phyloP scores from a whole-genome alignment of 208 protist species.

The Wallacemonas sp. region DNA sequence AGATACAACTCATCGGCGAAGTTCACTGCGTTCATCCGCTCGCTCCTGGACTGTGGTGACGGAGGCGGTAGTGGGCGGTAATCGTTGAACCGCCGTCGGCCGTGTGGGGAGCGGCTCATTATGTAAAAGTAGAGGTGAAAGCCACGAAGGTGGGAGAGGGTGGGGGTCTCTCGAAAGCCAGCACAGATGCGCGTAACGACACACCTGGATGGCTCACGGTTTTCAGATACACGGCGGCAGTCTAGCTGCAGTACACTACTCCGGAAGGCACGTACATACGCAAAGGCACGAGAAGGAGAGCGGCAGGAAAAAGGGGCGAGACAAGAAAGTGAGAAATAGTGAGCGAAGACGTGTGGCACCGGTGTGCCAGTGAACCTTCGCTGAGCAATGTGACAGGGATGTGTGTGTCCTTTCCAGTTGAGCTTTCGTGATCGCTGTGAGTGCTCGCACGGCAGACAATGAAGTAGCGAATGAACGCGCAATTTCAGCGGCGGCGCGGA shows the following conservation, averaged over 20 bases:
- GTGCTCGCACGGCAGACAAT: too few species aligned
- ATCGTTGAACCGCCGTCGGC: neutral
- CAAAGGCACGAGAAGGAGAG: too few species aligned
- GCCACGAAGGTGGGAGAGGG: neutral
- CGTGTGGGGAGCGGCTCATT: neutral
- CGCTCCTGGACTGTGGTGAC: constrained; percentile 1
- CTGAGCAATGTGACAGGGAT: neutral
- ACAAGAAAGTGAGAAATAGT: neutral
- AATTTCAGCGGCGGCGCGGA: too few species aligned
- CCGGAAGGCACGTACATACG: too few species aligned
- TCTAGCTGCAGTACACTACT: neutral
- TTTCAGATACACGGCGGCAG: neutral
- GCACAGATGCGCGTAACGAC: neutral
- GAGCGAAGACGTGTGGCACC: neutral
- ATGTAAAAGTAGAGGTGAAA: neutral
- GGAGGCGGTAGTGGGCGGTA: constrained; percentile 1
- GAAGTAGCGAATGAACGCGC: too few species aligned
- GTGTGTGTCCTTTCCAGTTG: neutral
- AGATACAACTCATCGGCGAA: constrained; percentile 1
- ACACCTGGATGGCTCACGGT: neutral
- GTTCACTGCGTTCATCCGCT: neutral
- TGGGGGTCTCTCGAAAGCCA: neutral
- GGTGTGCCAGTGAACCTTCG: too few species aligned
- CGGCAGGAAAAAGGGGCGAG: too few species aligned
- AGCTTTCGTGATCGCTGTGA: too few species aligned